phyloP scores from a whole-genome alignment of 108 stramenopile species.

The Fragilariopsis cylindrus region DNA sequence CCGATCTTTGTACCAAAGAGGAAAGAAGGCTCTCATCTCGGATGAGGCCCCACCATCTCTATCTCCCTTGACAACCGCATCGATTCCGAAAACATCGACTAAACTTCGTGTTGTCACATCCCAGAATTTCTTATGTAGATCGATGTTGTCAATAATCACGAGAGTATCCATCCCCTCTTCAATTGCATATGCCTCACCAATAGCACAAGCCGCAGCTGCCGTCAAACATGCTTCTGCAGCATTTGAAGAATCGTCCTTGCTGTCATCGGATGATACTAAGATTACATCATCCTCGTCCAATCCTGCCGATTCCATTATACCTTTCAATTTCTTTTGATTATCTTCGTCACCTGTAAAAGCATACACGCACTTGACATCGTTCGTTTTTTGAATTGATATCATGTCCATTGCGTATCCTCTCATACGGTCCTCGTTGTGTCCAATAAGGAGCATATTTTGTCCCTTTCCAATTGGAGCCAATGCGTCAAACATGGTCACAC shows the following conservation, averaged over 20 bases:
- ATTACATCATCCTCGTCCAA: constrained; percentile 50
- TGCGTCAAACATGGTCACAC: constrained; percentile 83
- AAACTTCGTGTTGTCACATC: constrained; percentile 77
- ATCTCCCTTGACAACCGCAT: constrained; percentile 83
- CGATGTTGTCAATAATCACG: constrained; percentile 82
- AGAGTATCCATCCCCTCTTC: constrained; percentile 68
- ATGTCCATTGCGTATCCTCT: constrained; percentile 41
- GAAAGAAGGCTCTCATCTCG: constrained; percentile 87
- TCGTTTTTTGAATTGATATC: constrained; percentile 36
- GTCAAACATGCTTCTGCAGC: constrained; percentile 50
- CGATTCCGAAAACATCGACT: constrained; percentile 77
- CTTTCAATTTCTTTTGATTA: constrained; percentile 31
- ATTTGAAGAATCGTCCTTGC: constrained; percentile 29
- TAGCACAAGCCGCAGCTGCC: constrained; percentile 77
- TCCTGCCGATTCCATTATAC: constrained; percentile 51
- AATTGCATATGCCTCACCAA: constrained; percentile 73
- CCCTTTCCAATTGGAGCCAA: constrained; percentile 87
- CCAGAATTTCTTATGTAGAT: constrained; percentile 83
- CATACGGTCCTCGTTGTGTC: constrained; percentile 53
- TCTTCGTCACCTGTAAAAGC: constrained; percentile 48
- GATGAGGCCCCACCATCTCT: constrained; percentile 80
- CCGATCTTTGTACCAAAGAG: constrained; percentile 86
- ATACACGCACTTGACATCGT: constrained; percentile 64
- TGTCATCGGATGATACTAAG: constrained; percentile 43
- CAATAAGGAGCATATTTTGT: constrained; percentile 88